These are phyloP conservation scores for Naganishia sp. DNA, from an alignment of 1,284 basidiomycete genomes.

Conservation along the genomic window DNA sequence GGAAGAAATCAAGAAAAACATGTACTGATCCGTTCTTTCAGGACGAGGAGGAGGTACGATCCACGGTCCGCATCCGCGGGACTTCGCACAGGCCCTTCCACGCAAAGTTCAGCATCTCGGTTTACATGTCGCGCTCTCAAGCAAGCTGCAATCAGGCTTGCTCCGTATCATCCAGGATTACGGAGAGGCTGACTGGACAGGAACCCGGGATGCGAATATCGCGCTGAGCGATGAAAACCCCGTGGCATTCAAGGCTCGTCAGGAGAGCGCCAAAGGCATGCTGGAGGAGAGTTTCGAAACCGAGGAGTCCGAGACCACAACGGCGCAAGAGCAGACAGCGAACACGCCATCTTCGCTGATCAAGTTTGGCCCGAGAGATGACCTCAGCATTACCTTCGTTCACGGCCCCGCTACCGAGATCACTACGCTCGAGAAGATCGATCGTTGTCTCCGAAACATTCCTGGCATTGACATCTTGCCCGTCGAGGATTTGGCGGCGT, in stretches of 20 bases:
- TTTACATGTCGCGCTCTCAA: constrained; percentile 82
- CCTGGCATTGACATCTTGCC: constrained; percentile 64
- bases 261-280: constrained; percentile 67
- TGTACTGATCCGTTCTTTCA: constrained; percentile 22
- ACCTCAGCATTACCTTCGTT: constrained; percentile 50
- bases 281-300: constrained; percentile 9
- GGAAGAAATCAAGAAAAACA: not conserved
- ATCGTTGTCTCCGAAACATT: constrained; percentile 52
- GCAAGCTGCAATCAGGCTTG: constrained; percentile 71
- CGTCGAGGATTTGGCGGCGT: constrained; percentile 69
- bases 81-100: constrained; percentile 86
- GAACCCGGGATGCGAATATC: constrained; percentile 43
- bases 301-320: constrained; percentile 47
- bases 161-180: constrained; percentile 74
- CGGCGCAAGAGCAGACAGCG: not conserved
- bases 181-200: constrained; percentile 59
- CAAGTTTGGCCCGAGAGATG: constrained; percentile 44
- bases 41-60: constrained; percentile 83
- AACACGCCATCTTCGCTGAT: constrained; percentile 26
- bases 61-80: constrained; percentile 84
- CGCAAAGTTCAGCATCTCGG: constrained; percentile 89
- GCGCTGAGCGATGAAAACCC: constrained; percentile 37
- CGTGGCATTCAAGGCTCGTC: constrained; percentile 43
- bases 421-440: constrained; percentile 36
- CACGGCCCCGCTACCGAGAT: constrained; percentile 40